Evolutionary conservation across 208 protist species (phyloP).

Genomic region (Trypanosoma grayi): DNA sequence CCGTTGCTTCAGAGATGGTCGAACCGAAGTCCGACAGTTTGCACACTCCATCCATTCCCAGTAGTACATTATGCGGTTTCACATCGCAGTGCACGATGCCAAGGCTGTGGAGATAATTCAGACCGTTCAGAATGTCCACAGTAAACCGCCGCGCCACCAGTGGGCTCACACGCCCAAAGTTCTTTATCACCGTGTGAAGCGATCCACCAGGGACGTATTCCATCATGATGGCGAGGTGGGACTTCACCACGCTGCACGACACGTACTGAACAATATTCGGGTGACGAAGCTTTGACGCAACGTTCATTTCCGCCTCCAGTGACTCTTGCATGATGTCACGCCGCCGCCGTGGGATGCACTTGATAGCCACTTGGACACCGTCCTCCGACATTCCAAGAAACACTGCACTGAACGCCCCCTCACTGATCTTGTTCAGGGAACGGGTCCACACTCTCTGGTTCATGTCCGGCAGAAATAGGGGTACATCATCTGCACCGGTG

Average conservation of each 20-base stretch:
- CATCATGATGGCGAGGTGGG: constrained; percentile 80
- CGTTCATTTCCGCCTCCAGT: constrained; percentile 62
- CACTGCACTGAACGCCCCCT: constrained; percentile 66
- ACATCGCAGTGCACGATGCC: constrained; percentile 82
- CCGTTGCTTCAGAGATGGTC: constrained; percentile 41
- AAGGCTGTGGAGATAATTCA: constrained; percentile 73
- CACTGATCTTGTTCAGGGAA: constrained; percentile 56
- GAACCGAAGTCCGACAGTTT: constrained; percentile 89
- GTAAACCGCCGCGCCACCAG: constrained; percentile 68
- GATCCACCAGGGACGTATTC: constrained; percentile 83
- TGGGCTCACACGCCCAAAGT: constrained; percentile 58
- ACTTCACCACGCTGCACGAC: constrained; percentile 53
- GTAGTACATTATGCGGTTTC: constrained; percentile 87
- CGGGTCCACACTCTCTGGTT: constrained; percentile 59
- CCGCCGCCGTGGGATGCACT: constrained; percentile 62
- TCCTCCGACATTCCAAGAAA: constrained; percentile 71
- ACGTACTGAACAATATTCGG: constrained; percentile 82
- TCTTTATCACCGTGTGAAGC: constrained; percentile 63
- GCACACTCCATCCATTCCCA: constrained; percentile 75
- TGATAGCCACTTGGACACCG: constrained; percentile 79
- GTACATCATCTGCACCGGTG: constrained; percentile 34
- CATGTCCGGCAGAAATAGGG: constrained; percentile 50
- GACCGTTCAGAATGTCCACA: constrained; percentile 69
- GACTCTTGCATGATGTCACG: constrained; percentile 61
- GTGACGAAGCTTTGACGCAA: constrained; percentile 58